Percentiles rank a stretch among this genome's conserved stretches.
phyloP scores from a whole-genome alignment of 441 rosid species.

The Lepidium campestre region DNA sequence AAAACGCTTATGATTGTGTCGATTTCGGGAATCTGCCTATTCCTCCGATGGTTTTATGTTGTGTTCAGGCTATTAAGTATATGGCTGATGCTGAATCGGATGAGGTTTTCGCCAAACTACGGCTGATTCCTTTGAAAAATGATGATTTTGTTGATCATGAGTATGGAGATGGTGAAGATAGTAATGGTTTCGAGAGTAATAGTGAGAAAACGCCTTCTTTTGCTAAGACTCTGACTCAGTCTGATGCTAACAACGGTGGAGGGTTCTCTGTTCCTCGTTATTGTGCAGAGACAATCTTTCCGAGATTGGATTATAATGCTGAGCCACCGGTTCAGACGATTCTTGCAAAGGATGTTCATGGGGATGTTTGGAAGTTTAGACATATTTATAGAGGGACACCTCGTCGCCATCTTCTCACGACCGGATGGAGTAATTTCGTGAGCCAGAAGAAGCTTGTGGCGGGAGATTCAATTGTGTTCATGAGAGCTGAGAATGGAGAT shows the following conservation, averaged over 20 bases:
- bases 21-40: slow-evolving; percentile 48
- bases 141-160: slow-evolving; percentile 34
- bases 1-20: slow-evolving; percentile 62
- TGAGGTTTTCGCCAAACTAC: slow-evolving; percentile 77
- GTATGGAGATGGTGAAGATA: slow-evolving; percentile 29
- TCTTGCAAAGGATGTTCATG: slow-evolving; percentile 91
- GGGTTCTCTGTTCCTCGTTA: slow-evolving; percentile 98
- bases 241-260: slow-evolving; percentile 98
- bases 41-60: slow-evolving; percentile 56
- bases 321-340: slow-evolving; percentile 99
- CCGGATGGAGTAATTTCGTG: slow-evolving; percentile 98
- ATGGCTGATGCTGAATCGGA: slow-evolving; percentile 87
- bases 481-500: slow-evolving; percentile 78
- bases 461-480: slow-evolving; percentile 90
- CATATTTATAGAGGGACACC: slow-evolving; percentile 98
- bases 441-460: slow-evolving; percentile 96
- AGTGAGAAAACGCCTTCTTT: slow-evolving; percentile 75
- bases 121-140: slow-evolving; percentile 46
- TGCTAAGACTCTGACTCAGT: slow-evolving; percentile 90
- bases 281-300: slow-evolving; percentile 95
- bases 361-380: slow-evolving; percentile 87
- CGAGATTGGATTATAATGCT: slow-evolving; percentile 66
- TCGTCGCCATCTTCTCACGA: slow-evolving; percentile 87
- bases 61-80: slow-evolving; percentile 61
- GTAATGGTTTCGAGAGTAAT: slow-evolving; percentile 28